A percentile compares a stretch with the other conserved stretches of the same genome.
These are phyloP conservation scores for Ilyonectria sp. DNA, from an alignment of 2,329 filamentous ascomycete genomes.

Conservation along the genomic window DNA sequence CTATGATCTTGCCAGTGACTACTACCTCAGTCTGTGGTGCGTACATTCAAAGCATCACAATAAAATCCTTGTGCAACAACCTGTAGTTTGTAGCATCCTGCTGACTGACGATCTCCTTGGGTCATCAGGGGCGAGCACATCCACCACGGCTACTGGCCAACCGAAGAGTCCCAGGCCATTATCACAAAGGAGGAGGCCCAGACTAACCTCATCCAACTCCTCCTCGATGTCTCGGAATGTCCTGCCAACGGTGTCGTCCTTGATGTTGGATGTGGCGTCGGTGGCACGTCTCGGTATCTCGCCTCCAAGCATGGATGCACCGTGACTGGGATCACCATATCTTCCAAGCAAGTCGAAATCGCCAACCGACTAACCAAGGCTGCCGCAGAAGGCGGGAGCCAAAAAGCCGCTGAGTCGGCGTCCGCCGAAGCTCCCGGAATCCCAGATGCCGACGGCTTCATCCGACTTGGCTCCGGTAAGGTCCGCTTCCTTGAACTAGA, in stretches of 20 bases:
- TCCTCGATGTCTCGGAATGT: constrained; percentile 60
- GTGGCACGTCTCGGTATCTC: constrained; percentile 71
- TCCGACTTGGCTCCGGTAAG: constrained; percentile 59
- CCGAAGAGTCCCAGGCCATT: constrained; percentile 57
- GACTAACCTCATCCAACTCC: constrained; percentile 68
- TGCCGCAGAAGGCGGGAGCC: constrained; percentile 18
- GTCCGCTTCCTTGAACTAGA: constrained; percentile 72
- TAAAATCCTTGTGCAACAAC: not conserved
- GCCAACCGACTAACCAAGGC: constrained; percentile 64
- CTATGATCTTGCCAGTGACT: constrained; percentile 74
- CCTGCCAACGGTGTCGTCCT: constrained; percentile 55
- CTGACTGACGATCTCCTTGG: constrained; percentile 13
- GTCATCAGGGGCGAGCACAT: constrained; percentile 72
- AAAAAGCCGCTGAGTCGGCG: constrained; percentile 46
- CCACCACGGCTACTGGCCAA: constrained; percentile 74
- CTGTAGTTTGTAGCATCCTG: not conserved
- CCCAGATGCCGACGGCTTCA: constrained; percentile 53
- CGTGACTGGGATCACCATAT: constrained; percentile 74
- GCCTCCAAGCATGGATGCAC: constrained; percentile 65
- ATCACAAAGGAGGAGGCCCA: constrained; percentile 73
- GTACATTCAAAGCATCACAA: constrained; percentile 16
- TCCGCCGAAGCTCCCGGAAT: not conserved
- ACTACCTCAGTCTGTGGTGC: constrained; percentile 74
- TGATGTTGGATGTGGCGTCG: constrained; percentile 74
- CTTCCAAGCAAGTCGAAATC: constrained; percentile 71